A percentile compares a stretch with the other conserved stretches of the same genome.
These are phyloP conservation scores for Teunomyces aglyptinius DNA, from an alignment of 805 yeast species.

Conservation along the genomic window DNA sequence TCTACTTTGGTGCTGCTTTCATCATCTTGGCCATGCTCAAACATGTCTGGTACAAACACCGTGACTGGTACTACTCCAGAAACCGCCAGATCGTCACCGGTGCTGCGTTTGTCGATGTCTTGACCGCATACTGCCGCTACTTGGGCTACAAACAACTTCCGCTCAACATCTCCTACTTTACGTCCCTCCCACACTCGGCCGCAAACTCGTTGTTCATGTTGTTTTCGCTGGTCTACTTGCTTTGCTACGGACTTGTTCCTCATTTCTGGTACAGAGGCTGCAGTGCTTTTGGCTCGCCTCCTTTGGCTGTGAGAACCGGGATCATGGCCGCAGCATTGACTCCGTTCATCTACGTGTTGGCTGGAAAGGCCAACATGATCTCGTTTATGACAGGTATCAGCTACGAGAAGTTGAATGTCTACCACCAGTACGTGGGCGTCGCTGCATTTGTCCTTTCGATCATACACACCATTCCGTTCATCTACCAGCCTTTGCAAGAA, in stretches of 20 bases:
- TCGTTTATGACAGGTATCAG: slow-evolving; percentile 51
- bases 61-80: slow-evolving; percentile 22
- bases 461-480: slow-evolving; percentile 52
- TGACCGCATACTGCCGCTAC: slow-evolving; percentile 32
- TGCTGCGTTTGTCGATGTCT: slow-evolving; percentile 24
- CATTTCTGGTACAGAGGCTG: slow-evolving; percentile 53
- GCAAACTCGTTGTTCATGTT: slow-evolving; percentile 39
- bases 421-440: slow-evolving; percentile 50
- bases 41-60: slow-evolving; percentile 23
- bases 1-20: slow-evolving; percentile 40
- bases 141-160: slow-evolving; percentile 36
- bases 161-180: slow-evolving; percentile 16
- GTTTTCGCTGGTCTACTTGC: slow-evolving; percentile 30
- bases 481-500: slow-evolving; percentile 42
- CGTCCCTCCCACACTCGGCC: slow-evolving; percentile 35
- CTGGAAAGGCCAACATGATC: slow-evolving; percentile 54
- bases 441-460: slow-evolving; percentile 42
- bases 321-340: slow-evolving; percentile 48
- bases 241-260: slow-evolving; percentile 43
- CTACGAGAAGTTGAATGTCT: slow-evolving; percentile 52
- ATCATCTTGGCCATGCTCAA: slow-evolving; percentile 34
- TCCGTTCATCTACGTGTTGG: slow-evolving; percentile 49
- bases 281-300: slow-evolving; percentile 57
- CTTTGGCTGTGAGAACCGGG: slow-evolving; percentile 54
- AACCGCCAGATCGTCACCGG: slow-evolving; percentile 6